Evolutionary conservation across 441 rosid genomes (phyloP).

Genomic region (Pelargonium fulgidum): DNA sequence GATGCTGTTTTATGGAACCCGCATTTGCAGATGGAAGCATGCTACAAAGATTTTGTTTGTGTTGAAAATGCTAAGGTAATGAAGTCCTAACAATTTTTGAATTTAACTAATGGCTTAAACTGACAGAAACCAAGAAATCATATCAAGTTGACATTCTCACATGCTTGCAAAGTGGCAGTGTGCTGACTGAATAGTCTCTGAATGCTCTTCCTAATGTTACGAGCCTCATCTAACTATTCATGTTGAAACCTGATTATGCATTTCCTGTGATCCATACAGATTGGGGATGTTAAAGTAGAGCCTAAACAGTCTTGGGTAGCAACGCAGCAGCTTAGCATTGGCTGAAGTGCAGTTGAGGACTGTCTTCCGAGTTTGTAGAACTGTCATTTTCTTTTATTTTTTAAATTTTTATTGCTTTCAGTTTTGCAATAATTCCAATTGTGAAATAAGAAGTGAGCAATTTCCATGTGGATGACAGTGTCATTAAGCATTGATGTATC

Average conservation of each 20-base stretch:
- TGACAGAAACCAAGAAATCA: neutral
- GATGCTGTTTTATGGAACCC: conserved; percentile 95
- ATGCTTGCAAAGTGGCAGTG: neutral
- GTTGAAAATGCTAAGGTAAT: conserved; percentile 91
- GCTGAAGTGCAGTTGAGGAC: conserved; percentile 27
- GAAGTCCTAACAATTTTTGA: conserved; percentile 13
- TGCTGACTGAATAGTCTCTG: conserved; percentile 9
- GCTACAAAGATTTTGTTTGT: conserved; percentile 81
- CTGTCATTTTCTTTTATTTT: neutral
- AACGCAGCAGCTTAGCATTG: conserved; percentile 55
- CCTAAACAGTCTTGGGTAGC: conserved; percentile 81
- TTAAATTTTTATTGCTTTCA: neutral
- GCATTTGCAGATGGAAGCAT: conserved; percentile 86
- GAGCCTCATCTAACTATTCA: neutral
- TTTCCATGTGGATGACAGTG: neutral
- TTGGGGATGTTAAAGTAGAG: conserved; percentile 64
- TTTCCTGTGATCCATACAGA: conserved; percentile 39
- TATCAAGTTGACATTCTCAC: conserved; percentile 2
- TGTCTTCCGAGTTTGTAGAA: conserved; percentile 9
- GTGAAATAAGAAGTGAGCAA: neutral
- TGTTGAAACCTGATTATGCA: conserved; percentile 7
- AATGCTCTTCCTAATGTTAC: conserved; percentile 1
- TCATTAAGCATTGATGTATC: neutral
- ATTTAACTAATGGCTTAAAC: conserved; percentile 9
- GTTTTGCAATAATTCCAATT: conserved; percentile 13